Evolutionary conservation across 1,284 basidiomycete species (phyloP), one percentile per base, ranked within the genome.

Genomic region (Neonothopanus nambi): DNA sequence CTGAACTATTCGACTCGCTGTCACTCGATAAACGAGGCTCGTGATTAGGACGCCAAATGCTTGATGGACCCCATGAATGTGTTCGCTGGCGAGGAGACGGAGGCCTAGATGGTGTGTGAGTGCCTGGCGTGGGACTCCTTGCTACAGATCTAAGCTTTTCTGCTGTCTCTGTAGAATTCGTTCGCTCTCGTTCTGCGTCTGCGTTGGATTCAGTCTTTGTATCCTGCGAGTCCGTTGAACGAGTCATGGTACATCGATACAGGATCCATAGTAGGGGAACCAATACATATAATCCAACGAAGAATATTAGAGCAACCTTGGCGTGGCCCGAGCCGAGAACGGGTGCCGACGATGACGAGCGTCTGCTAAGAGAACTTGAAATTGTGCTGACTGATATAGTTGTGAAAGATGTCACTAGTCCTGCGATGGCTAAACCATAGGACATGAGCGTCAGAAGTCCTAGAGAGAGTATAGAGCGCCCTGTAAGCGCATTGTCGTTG

Each of bases 341-440:
- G 12, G 59, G 46, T 37, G 61, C 60, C 15, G 74, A 64, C 13
- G 59, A 48, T 43, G 61, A 56, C 43, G 69, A 63, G 35, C 73
- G 69, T 59, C 70, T 76, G 47, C 60, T 54, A 17, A 73, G 15
- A 20, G 61, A 53, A 42, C 60, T 43, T 37, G 63, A 56, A 42
- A 65, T 58, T n/a, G 61, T 28, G 12, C 60, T 52, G 11, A 63
- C 62, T 5, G 72, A 70, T 51, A 80, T 74, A 23, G 84, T 78
- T 0, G 82, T 84, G 67, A 91, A 89, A 9, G 87, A 76, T 2
- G 77, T 72, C 17, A 72, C 77, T 36, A 90, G 65, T 6, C 87
- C 86, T 18, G 72, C 81, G 18, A 89, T 61, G 20, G 87, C 88
- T 21, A 82, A 59, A 23, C 71, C 80, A 63, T 82, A 89, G n/a